These are phyloP conservation scores for Acer saccharum DNA, from an alignment of 345 rosid species.

Conservation along the genomic window DNA sequence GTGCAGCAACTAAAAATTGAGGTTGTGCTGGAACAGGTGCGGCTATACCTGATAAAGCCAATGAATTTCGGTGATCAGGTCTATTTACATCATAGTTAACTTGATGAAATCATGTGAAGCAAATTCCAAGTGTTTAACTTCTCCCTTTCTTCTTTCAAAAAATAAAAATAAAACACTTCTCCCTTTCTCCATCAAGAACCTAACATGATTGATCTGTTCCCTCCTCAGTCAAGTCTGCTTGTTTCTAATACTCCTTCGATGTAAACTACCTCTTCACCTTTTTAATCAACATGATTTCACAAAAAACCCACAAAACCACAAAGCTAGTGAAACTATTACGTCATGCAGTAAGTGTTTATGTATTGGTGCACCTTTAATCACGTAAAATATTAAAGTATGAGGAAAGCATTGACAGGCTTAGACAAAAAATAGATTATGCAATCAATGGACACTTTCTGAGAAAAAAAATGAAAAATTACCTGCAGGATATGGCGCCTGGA, in stretches of 20 bases:
- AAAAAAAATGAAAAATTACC: conserved; percentile 37
- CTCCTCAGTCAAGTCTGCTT: neutral
- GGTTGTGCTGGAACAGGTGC: conserved; percentile 60
- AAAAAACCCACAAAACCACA: neutral
- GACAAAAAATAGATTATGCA: neutral
- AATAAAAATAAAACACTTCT: neutral
- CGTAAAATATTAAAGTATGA: neutral
- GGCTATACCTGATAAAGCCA: conserved; percentile 43
- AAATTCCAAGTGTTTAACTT: neutral
- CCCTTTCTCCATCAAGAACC: conserved; percentile 5
- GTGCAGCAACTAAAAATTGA: conserved; percentile 70
- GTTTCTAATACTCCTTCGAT: neutral
- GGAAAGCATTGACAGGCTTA: neutral
- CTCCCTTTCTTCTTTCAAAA: neutral
- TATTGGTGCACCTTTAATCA: neutral
- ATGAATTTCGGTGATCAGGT: conserved; percentile 12
- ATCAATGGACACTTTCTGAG: neutral
- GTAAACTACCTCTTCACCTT: neutral
- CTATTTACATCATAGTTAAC: neutral
- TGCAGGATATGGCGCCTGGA: conserved; percentile 73
- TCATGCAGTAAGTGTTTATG: neutral
- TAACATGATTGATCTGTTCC: neutral
- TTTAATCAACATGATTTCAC: neutral
- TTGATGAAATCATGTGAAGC: neutral
- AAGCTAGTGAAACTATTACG: neutral